These are phyloP conservation scores for Musa itinerans DNA, from an alignment of 176 grass and related monocot genomes.

Conservation along the genomic window DNA sequence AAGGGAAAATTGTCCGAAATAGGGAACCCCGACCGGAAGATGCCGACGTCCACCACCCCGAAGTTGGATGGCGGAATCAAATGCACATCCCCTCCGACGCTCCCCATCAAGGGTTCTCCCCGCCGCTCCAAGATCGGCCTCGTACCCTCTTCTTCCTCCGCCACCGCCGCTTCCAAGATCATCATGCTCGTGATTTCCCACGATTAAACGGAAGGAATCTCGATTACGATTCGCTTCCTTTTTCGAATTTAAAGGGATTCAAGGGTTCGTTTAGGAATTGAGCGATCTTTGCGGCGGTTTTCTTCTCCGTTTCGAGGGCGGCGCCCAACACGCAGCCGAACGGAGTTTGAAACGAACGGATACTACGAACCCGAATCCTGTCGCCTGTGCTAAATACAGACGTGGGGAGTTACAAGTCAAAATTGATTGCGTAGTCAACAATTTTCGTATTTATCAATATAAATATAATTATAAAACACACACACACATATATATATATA, in stretches of 20 bases:
- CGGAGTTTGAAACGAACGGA: neutral
- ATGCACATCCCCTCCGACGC: neutral
- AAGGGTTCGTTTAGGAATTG: neutral
- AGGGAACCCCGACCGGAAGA: slow-evolving; percentile 21
- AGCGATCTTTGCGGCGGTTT: neutral
- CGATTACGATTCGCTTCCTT: neutral
- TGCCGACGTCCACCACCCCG: slow-evolving; percentile 17
- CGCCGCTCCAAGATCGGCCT: neutral
- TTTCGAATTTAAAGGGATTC: neutral
- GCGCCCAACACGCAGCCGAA: neutral
- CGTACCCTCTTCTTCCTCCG: neutral
- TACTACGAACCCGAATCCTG: neutral
- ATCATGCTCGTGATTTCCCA: neutral
- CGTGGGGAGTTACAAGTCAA: too few species aligned
- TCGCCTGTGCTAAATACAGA: too few species aligned
- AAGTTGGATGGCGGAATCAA: slow-evolving; percentile 14
- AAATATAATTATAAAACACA: too few species aligned
- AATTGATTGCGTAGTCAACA: too few species aligned
- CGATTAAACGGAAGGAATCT: neutral
- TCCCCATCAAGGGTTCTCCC: neutral
- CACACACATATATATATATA: too few species aligned
- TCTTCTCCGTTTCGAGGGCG: neutral
- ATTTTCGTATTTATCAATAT: too few species aligned
- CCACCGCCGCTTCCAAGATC: neutral
- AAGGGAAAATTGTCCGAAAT: slow-evolving; percentile 1